Base-by-base conservation (phyloP, 176 grass and related monocot genomes). In the Luzula sylvatica region DNA sequence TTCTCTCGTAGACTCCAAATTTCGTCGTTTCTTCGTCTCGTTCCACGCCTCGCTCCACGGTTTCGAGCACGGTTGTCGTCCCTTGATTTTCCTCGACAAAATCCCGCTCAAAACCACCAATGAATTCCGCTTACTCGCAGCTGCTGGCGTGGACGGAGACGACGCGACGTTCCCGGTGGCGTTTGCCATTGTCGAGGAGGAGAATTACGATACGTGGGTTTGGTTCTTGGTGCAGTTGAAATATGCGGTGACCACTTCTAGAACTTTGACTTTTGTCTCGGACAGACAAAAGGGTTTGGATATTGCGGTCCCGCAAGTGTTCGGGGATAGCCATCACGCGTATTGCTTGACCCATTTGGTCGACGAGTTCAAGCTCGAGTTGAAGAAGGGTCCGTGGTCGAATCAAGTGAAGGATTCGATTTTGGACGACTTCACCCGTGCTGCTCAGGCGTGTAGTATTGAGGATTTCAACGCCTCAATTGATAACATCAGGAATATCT, bases 1-100 rank as follows among this genome's bases (percentile, higher is more conserved):
- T 41, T 72, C 74, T 3, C 72, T 82, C 23, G 66, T 73, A 30
- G 90, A 96, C 69, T 82, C 90, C 26, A 88, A 88, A 45, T 94
- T 86, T 23, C 84, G 90, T 53, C 89, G 89, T 27, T 85, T 96
- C 63, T 96, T 89, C 65, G 81, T 96, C 47, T 72, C 90, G 48
- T 96, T 96, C 58, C 77, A 96, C 76, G 90, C 90, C 72, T 89
- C 84, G 20, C 79, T 96, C 58, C 80, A 89, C 8, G 90, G 90
- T 23, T 96, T 96, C 57, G 53, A 65, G 67, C 76, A 56, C 65
- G 90, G 90, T 8, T 96, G 90, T 16, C 87, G 80, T 7, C 81
- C 90, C 19, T 83, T 96, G 15, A 70, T 96, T 24, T 96, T 96
- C 75, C 84, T 96, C 66, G 90, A 96, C 60, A 89, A 77, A 63